Evolutionary conservation across 352 stramenopile genomes (phyloP), one percentile per base, ranked within the genome.

Genomic region (Lagenidium sp.): DNA sequence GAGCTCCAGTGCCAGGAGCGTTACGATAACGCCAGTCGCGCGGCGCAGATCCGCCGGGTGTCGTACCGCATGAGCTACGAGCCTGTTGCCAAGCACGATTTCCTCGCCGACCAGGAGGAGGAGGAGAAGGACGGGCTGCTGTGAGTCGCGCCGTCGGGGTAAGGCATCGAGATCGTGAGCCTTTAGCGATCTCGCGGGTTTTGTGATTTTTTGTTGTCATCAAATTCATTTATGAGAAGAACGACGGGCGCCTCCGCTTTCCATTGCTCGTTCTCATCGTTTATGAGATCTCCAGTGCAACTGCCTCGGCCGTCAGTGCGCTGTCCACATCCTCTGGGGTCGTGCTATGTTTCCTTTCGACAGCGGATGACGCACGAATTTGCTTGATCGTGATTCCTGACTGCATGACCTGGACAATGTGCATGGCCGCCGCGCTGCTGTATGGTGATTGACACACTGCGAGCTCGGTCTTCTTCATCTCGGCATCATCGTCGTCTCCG

Each of bases 61-160:
- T 86, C 76, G 23, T 73, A 85, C 52, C 63, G 65, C 30, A 86
- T 89, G 76, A 68, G 60, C 35, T 68, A 81, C 21, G 60, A 77
- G 30, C 43, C 21, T 4, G 28, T 58, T 2, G 16, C 19, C 11
- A 18, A 16, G 2, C 36, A 29, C 2, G 45, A 55, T n/a, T 30
- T 30, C 15, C 1, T 31, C 13, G n/a, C 39, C 26, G 53, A 63
- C 1, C 42, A 65, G 11, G 55, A 78, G 8, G 64, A 73, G 28
- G 68, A 81, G 44, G 65, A 71, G 18, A 66, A 85, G 51, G 69
- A 81, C 36, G 72, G 44, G 23, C 52, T 87, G 29, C 49, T 87
- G 38, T 86, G 50, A 78, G 56, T 18, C 19, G 15, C n/a, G n/a
- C n/a, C n/a, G n/a, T n/a, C n/a, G n/a, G n/a, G n/a, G n/a, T n/a